Base-by-base conservation (phyloP, 2,329 filamentous ascomycete genomes). In the Diaporthe helianthi region DNA sequence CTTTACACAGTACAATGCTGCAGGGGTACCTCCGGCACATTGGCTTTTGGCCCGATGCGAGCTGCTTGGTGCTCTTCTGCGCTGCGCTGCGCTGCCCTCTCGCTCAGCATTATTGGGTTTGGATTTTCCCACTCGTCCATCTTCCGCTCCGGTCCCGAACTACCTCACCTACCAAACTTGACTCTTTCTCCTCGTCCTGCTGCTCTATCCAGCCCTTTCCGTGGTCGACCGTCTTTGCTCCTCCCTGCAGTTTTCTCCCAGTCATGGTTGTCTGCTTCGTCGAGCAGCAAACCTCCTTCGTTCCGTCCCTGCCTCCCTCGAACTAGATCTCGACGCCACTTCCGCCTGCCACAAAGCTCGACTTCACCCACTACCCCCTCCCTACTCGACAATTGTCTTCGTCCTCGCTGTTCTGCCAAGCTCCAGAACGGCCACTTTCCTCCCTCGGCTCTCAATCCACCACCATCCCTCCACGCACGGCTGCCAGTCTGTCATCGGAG, bases 381-480 rank as follows among this genome's bases (percentile, higher is more conserved):
- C n/a, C 24, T 38, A 15, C 38, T 58, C 49, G 51, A 60, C 63
- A 46, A 49, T 41, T 51, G 41, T 51, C 65, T 63, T 22, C 69
- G 46, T n/a, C 33, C 26, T 51, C 26, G 15, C 29, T 31, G 26
- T 55, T 29, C 52, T 67, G 41, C 53, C 65, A 58, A 58, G 52
- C 49, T 41, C 26, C 26, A 33, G 41, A 47, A 36, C 26, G 26
- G 58, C 10, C 41, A 9, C 58, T 19, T n/a, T n/a, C 41, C 24
- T 61, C 58, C n/a, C 41, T 63, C 58, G 58, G 47, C 29, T 26
- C 38, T 55, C 64, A 51, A 36, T 47, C 17, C 38, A 22, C 49
- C 51, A 73, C 74, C 75, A 76, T 73, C 74, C 73, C 73, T 75
- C 74, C 74, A 74, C 75, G 60, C 63, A 54, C 67, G 55, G 49